Base-by-base conservation (phyloP, 2,329 filamentous ascomycete species). In the Huntiella decipiens region DNA sequence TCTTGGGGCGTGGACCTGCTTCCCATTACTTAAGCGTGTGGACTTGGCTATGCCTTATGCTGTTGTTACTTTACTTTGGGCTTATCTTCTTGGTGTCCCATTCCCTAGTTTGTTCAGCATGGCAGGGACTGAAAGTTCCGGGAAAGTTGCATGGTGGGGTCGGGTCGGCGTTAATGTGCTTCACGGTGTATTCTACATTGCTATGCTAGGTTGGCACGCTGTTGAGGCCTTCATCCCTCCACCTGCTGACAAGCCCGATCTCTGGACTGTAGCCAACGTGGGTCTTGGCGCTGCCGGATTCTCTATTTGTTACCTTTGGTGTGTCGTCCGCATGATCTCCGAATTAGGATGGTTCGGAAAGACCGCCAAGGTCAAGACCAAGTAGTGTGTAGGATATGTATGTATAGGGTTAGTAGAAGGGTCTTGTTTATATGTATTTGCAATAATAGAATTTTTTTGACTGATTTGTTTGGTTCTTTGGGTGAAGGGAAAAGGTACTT, bases 191-290 rank as follows among this genome's bases (percentile, higher is more conserved):
- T 87, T 91, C 54, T 96, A 96, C 56, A 52, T 75, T 3, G 68
- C 67, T 31, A 94, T 95, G 79, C 66, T 75, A 11, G 68, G 61
- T 11, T 95, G 91, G 85, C 91, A 98, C 60, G 60, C 83, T 10
- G 64, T 76, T 1, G 84, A 94, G 53, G 71, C 71, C 1, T 76
- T 77, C 50, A 62, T 86, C 1, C 51, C 60, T 7, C 77, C 87
- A 11, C 87, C 88, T 4, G 54, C 64, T 0, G 68, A 71, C 48
- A 95, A 93, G 62, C 91, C 91, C 0, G 91, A 98, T 63, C 64
- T 98, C 1, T 98, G 88, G 88, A 79, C 92, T 3, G 87, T 98
- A 2, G 71, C 77, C 10, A 98, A 98, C 56, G 86, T 91, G 6
- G 76, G 85, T 13, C 63, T 96, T 16, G 91, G 91, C 5, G 83